phyloP scores from a whole-genome alignment of 2,329 filamentous ascomycete genomes.

The Fusarium austroafricanum region DNA sequence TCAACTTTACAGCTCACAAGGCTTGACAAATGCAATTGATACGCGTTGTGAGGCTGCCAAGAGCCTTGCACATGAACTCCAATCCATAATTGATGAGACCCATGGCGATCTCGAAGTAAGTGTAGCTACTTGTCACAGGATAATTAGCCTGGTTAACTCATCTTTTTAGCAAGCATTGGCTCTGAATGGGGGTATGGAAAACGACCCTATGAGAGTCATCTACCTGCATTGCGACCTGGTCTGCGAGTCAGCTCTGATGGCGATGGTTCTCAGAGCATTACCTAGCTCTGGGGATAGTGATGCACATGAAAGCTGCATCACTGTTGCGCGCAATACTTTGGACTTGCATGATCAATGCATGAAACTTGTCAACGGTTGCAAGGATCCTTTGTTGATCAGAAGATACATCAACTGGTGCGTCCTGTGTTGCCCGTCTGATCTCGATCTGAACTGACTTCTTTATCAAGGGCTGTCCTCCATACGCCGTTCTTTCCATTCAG shows the following conservation, averaged over 20 bases:
- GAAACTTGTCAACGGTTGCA: conserved; percentile 39
- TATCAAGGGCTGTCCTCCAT: conserved; percentile 50
- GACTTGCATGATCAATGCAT: conserved; percentile 52
- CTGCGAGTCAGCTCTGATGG: conserved; percentile 51
- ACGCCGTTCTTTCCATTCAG: conserved; percentile 54
- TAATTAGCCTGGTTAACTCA: not conserved
- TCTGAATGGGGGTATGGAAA: not conserved
- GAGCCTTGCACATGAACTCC: conserved; percentile 13
- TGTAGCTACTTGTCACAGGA: fast-evolving
- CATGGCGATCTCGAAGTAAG: conserved; percentile 25
- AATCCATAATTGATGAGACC: conserved; percentile 20
- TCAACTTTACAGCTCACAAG: conserved; percentile 49
- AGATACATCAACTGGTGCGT: conserved; percentile 53
- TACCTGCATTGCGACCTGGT: conserved; percentile 51
- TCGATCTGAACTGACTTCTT: not conserved
- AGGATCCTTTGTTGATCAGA: conserved; percentile 45
- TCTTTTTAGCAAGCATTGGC: conserved; percentile 6
- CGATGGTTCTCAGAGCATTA: conserved; percentile 49
- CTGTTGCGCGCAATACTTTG: conserved; percentile 49
- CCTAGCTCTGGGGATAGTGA: not conserved
- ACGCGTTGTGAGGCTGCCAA: not conserved
- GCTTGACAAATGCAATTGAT: not conserved
- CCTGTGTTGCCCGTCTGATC: not conserved
- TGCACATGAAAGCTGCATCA: conserved; percentile 45
- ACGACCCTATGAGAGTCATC: conserved; percentile 45